phyloP scores from a whole-genome alignment of 352 stramenopile genomes.

The Thraustochytrium sp. region DNA sequence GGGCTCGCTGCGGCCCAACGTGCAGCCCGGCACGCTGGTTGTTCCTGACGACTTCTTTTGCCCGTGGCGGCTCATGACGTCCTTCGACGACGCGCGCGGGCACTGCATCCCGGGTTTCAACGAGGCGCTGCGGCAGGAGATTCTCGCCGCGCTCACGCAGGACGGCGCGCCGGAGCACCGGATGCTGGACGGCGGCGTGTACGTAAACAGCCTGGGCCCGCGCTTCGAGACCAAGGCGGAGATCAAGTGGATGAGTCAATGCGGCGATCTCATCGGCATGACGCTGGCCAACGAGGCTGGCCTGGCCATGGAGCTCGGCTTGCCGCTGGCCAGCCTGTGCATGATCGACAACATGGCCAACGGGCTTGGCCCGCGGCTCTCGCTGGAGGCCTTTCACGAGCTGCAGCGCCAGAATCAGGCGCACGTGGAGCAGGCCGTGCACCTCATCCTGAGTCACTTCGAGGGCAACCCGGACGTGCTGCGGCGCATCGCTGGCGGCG shows the following conservation, averaged over 20 bases:
- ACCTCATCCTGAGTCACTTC: slow-evolving; percentile 40
- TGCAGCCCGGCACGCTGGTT: slow-evolving; percentile 59
- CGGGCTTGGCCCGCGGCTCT: slow-evolving; percentile 57
- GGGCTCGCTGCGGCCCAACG: slow-evolving; percentile 65
- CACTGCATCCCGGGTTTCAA: slow-evolving; percentile 65
- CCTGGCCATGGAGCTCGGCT: slow-evolving; percentile 67
- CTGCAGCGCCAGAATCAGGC: slow-evolving; percentile 67
- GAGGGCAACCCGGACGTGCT: slow-evolving; percentile 28
- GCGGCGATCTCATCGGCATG: slow-evolving; percentile 76
- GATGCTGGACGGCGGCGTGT: slow-evolving; percentile 67
- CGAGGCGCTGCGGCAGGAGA: slow-evolving; percentile 52
- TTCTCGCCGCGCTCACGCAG: slow-evolving; percentile 57
- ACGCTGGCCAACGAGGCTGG: slow-evolving; percentile 75
- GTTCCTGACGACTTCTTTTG: slow-evolving; percentile 80
- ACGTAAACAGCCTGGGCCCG: slow-evolving; percentile 71
- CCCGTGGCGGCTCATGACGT: slow-evolving; percentile 70
- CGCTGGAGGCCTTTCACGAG: slow-evolving; percentile 60
- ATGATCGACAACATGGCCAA: slow-evolving; percentile 81
- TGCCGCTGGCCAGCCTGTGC: slow-evolving; percentile 73
- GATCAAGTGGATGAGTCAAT: slow-evolving; percentile 76
- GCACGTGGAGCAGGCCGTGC: slow-evolving; percentile 57
- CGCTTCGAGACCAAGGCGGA: slow-evolving; percentile 81
- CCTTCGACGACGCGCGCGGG: slow-evolving; percentile 62
- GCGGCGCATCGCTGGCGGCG: background rate
- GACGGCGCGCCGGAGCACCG: slow-evolving; percentile 56